Percentiles rank a stretch among this genome's conserved stretches.
phyloP scores from a whole-genome alignment of 129 eudicot species.

The Artemisia annua region DNA sequence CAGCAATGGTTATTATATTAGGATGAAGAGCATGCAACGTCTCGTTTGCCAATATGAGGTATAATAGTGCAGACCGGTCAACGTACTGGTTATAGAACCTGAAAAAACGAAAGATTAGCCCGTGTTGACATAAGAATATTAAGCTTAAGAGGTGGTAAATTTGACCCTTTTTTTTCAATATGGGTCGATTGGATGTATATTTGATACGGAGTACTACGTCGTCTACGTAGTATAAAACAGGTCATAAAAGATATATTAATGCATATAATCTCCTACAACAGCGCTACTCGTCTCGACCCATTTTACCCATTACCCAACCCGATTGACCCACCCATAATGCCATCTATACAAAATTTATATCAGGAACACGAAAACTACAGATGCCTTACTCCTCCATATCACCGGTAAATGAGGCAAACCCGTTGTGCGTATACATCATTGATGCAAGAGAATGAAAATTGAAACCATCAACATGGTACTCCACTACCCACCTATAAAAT shows the following conservation, averaged over 20 bases:
- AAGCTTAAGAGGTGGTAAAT: too few relatives aligned
- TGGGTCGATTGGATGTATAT: too few relatives aligned
- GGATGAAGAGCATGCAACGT: slow-evolving; percentile 87
- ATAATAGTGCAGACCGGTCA: slow-evolving; percentile 79
- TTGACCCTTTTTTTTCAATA: too few relatives aligned
- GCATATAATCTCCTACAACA: too few relatives aligned
- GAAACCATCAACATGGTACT: slow-evolving; percentile 90
- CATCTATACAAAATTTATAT: not conserved
- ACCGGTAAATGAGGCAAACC: slow-evolving; percentile 89
- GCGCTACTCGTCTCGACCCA: too few relatives aligned
- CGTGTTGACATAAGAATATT: too few relatives aligned
- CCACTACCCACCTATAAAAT: slow-evolving; percentile 87
- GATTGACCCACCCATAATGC: not conserved
- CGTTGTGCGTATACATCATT: slow-evolving; percentile 96
- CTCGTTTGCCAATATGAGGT: slow-evolving; percentile 90
- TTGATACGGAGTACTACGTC: too few relatives aligned
- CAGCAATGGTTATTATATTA: slow-evolving; percentile 87
- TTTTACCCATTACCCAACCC: too few relatives aligned
- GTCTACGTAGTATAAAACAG: too few relatives aligned
- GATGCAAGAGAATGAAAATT: slow-evolving; percentile 89
- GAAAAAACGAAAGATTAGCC: slow-evolving; percentile 32
- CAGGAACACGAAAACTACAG: not conserved
- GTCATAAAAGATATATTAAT: too few relatives aligned
- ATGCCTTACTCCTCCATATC: slow-evolving; percentile 94
- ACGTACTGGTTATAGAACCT: slow-evolving; percentile 94